A percentile compares a stretch with the other conserved stretches of the same genome.
These are phyloP conservation scores for Pachysandra terminalis DNA, from an alignment of 164 flowering plant genomes.

Conservation along the genomic window DNA sequence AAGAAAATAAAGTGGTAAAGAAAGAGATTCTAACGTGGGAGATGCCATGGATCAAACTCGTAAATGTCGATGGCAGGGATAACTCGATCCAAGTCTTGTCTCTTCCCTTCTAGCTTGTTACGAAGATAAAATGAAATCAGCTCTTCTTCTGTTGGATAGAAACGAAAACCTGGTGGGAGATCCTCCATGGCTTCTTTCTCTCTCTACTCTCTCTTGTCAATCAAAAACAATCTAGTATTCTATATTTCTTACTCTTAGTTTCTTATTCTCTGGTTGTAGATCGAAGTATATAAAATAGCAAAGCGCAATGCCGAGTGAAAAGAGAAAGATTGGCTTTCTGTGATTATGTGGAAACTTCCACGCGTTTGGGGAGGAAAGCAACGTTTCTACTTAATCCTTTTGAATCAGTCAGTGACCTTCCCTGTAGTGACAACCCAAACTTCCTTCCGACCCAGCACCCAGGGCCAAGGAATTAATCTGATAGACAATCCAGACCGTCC, in stretches of 20 bases:
- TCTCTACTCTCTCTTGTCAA: background rate
- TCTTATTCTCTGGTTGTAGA: too few relatives aligned
- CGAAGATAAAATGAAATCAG: slow-evolving; percentile 46
- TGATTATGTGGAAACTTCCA: background rate
- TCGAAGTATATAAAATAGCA: too few relatives aligned
- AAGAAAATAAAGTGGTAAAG: background rate
- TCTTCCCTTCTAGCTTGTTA: slow-evolving; percentile 35
- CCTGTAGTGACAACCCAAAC: too few relatives aligned
- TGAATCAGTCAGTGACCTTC: background rate
- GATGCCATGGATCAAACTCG: slow-evolving; percentile 45
- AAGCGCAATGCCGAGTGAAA: slow-evolving; percentile 1
- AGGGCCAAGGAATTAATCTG: background rate
- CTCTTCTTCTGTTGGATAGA: slow-evolving; percentile 69
- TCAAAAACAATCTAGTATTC: background rate
- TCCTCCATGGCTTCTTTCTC: slow-evolving; percentile 14
- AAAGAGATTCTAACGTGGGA: slow-evolving; percentile 35
- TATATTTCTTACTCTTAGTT: too few relatives aligned
- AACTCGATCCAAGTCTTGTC: slow-evolving; percentile 24
- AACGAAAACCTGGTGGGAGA: slow-evolving; percentile 47
- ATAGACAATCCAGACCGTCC: too few relatives aligned
- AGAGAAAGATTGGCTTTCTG: background rate
- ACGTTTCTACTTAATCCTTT: background rate
- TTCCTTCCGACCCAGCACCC: background rate
- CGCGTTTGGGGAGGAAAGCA: slow-evolving; percentile 3
- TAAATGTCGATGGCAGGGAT: slow-evolving; percentile 45